Conservation (phyloP, 2,329 filamentous ascomycete species). For the Cyphellophora europaea region DNA sequence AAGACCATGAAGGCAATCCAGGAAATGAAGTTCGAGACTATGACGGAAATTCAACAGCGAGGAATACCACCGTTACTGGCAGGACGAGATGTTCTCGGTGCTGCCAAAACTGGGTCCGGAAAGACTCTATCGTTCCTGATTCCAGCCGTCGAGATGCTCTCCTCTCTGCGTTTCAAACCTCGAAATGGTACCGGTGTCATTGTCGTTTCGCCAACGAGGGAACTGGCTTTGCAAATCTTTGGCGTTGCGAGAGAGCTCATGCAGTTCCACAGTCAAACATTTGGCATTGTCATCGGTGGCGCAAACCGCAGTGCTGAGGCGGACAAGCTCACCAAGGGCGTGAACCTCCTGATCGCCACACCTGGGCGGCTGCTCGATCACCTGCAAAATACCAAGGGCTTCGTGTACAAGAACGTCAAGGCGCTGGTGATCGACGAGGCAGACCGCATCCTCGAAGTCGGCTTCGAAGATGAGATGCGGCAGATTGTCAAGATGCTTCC, state of each 20-base stretch:
- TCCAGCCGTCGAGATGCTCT: constrained; percentile 87
- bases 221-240: constrained; percentile 92
- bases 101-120: constrained; percentile 90
- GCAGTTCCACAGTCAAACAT: constrained; percentile 87
- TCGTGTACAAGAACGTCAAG: constrained; percentile 86
- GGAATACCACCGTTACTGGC: constrained; percentile 82
- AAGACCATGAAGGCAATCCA: constrained; percentile 81
- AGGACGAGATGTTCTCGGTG: constrained; percentile 85
- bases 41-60: constrained; percentile 89
- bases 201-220: constrained; percentile 84
- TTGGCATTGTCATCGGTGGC: constrained; percentile 91
- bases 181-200: constrained; percentile 89
- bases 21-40: constrained; percentile 86
- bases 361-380: constrained; percentile 90
- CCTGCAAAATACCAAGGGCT: constrained; percentile 81
- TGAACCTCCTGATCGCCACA: constrained; percentile 90
- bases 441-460: constrained; percentile 85
- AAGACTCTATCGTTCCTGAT: constrained; percentile 95
- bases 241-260: constrained; percentile 89
- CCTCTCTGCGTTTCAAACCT: constrained; percentile 84
- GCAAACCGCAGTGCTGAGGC: constrained; percentile 85
- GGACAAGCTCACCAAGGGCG: constrained; percentile 87
- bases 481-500: constrained; percentile 88
- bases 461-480: constrained; percentile 97
- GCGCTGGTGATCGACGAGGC: constrained; percentile 93